phyloP scores from a whole-genome alignment of 2,329 filamentous ascomycete species.

The Colletotrichum liaoningense region DNA sequence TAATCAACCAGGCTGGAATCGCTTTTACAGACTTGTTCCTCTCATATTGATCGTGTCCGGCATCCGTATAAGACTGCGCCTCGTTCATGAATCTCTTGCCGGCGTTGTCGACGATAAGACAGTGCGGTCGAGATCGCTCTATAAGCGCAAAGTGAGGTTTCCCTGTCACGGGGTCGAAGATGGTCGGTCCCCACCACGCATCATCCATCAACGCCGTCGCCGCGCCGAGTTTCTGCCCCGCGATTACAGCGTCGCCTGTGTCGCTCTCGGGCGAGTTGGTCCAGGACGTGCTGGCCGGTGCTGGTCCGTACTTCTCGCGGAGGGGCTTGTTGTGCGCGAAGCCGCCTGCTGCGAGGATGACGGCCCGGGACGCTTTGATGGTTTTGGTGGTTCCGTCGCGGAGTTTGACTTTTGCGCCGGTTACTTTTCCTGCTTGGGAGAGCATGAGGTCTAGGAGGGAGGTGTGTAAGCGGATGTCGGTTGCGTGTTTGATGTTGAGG shows the following conservation, averaged over 20 bases:
- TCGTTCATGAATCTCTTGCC: conserved; percentile 50
- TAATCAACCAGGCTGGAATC: conserved; percentile 46
- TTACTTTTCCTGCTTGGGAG: conserved; percentile 39
- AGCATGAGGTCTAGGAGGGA: conserved; percentile 32
- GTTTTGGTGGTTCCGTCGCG: conserved; percentile 38
- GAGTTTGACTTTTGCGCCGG: conserved; percentile 22
- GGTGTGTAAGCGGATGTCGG: conserved; percentile 20
- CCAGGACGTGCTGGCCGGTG: conserved; percentile 40
- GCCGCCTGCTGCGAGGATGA: conserved; percentile 49
- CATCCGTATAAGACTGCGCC: conserved; percentile 44
- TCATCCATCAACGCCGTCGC: conserved; percentile 46
- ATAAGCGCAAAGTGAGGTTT: conserved; percentile 40
- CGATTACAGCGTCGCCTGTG: conserved; percentile 42
- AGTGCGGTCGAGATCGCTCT: conserved; percentile 46
- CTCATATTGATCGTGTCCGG: conserved; percentile 41
- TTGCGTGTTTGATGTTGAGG: conserved; percentile 33
- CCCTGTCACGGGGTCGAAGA: conserved; percentile 41
- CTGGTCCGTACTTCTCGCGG: conserved; percentile 40
- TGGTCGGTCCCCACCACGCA: conserved; percentile 48
- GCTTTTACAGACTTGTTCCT: conserved; percentile 36
- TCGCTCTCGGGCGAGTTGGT: conserved; percentile 41
- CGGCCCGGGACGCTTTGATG: conserved; percentile 42
- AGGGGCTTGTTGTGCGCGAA: conserved; percentile 47
- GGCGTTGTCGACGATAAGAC: conserved; percentile 47
- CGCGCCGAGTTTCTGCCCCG: conserved; percentile 34